Evolutionary conservation across 176 grass and related monocot species (phyloP).

Genomic region (Microstegium vimineum): DNA sequence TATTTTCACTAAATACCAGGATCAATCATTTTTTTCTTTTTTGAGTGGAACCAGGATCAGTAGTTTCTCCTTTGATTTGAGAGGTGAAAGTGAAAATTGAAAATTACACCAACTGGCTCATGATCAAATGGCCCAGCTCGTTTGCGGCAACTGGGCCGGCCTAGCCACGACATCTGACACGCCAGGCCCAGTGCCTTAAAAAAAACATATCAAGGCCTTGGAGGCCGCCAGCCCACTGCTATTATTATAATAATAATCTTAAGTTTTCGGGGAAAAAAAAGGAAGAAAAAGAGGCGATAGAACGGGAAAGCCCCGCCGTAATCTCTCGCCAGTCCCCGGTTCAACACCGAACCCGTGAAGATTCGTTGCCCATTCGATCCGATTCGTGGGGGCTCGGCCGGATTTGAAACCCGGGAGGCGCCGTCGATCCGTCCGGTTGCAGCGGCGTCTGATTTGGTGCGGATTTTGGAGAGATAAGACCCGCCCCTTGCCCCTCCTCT

Average conservation of each 20-base stretch:
- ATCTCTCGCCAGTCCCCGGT: background rate
- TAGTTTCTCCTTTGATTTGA: background rate
- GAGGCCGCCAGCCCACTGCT: too few species aligned
- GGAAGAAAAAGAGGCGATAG: background rate
- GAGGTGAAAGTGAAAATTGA: background rate
- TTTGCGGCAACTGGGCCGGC: background rate
- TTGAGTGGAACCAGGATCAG: too few species aligned
- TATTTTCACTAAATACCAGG: background rate
- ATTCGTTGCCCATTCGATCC: background rate
- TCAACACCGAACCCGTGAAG: background rate
- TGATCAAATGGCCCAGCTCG: background rate
- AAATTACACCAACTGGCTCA: background rate
- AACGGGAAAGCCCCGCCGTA: background rate
- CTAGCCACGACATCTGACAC: background rate
- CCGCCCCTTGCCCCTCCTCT: background rate
- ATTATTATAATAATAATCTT: too few species aligned
- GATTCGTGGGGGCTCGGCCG: background rate
- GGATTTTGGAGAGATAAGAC: background rate
- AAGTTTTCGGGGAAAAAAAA: background rate
- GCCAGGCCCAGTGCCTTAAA: background rate
- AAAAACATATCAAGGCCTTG: too few species aligned
- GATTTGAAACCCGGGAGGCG: background rate
- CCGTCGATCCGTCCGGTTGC: background rate
- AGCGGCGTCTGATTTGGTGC: conserved; percentile 12
- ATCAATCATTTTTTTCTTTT: too few species aligned